A percentile compares a stretch with the other conserved stretches of the same genome.
phyloP scores from a whole-genome alignment of 306 rosid species.

The Chamaecrista fasciculata region DNA sequence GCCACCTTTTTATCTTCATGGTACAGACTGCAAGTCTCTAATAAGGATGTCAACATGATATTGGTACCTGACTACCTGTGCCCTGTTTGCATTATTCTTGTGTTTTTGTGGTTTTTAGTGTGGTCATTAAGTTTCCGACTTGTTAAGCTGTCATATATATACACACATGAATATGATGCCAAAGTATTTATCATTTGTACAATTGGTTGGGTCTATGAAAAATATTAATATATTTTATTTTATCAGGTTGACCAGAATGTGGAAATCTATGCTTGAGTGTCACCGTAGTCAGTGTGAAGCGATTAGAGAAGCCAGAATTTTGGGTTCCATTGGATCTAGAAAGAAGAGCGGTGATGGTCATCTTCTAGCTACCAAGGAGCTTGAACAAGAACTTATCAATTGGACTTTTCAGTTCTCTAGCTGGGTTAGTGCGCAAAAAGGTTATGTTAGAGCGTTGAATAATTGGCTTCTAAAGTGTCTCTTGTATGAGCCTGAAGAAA shows the following conservation, averaged over 20 bases:
- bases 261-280: constrained; percentile 96
- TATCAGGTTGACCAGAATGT: constrained; percentile 83
- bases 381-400: constrained; percentile 79
- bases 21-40: neutral
- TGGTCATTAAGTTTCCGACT: neutral
- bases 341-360: constrained; percentile 66
- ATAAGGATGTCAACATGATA: neutral
- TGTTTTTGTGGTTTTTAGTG: no score
- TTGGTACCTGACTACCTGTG: neutral
- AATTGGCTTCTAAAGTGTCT: constrained; percentile 89
- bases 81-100: neutral
- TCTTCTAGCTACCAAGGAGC: constrained; percentile 64
- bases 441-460: constrained; percentile 82
- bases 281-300: constrained; percentile 79
- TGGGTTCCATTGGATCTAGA: constrained; percentile 76
- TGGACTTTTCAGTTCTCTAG: constrained; percentile 83
- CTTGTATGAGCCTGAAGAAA: constrained; percentile 80
- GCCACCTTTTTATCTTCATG: neutral
- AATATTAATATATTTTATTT: constrained; percentile 5
- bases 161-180: neutral
- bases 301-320: constrained; percentile 82
- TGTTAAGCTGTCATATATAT: no score
- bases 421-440: constrained; percentile 90
- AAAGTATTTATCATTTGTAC: neutral
- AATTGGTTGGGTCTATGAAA: neutral